Base-by-base conservation (phyloP, 331 rosid species). In the Pyrus hybrid region DNA sequence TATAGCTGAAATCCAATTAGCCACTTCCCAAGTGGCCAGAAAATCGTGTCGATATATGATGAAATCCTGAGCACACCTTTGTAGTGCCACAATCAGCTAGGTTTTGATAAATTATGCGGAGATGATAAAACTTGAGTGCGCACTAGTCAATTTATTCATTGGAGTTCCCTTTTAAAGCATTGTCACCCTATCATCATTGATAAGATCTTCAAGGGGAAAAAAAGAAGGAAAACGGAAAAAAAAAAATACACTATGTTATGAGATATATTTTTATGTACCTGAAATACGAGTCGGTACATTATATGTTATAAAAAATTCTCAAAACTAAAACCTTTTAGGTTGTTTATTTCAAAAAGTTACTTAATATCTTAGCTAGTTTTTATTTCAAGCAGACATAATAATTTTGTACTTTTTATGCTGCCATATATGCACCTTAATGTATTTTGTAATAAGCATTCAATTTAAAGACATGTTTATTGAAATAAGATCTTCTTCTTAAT, bases 111-210 rank as follows among this genome's bases (percentile, higher is more conserved):
- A 23, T 45, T 53, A 45, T 25, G 0, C 45, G 45, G 45, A 37
- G 73, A 68, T 51, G 63, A 18, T 56, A 70, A 51, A 16, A 49
- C 14, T 67, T 71, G 9, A 37, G 37, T 49, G 79, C 64, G 79
- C 79, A 51, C 72, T 58, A 58, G 63, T 43, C 49, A 43, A 43
- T 11, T 58, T 66, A 32, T 75, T 21, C 35, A 75, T 35, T 75
- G 72, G 66, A 66, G 73, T 66, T 26, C 32, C 47, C 17, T 14
- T 53, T 41, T 37, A 37, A 53, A 56, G n/a, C 7, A 64, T 35
- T 72, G 73, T 69, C 74, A 77, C 70, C 81, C 74, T 67, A 51
- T 70, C 75, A 77, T 84, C 81, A 67, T 67, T 76, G 47, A 3
- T 73, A 25, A 67, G 53, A 71, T 64, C 78, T 64, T 33, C 69